These are phyloP conservation scores for Candida dajiaensis DNA, from an alignment of 805 yeast species.

Conservation along the genomic window DNA sequence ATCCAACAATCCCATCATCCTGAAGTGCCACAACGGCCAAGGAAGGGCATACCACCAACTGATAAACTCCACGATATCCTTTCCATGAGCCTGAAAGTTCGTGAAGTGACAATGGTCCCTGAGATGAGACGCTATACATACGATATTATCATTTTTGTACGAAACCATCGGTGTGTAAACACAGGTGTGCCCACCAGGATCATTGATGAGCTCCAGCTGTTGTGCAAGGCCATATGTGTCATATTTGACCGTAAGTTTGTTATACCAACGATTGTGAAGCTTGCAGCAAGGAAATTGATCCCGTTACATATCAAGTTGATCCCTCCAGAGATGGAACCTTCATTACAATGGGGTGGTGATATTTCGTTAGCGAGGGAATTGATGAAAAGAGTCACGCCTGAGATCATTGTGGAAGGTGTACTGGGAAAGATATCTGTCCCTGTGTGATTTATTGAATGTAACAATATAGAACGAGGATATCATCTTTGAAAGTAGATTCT, in stretches of 20 bases:
- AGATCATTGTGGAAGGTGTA: conserved; percentile 46
- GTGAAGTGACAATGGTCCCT: conserved; percentile 29
- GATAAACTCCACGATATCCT: background rate
- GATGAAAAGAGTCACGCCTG: conserved; percentile 39
- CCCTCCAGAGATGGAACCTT: conserved; percentile 41
- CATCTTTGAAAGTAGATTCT: too few species aligned
- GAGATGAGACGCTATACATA: conserved; percentile 50
- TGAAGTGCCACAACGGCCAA: background rate
- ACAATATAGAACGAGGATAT: too few species aligned
- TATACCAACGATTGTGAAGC: conserved; percentile 47
- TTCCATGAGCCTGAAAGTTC: background rate
- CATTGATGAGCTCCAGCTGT: conserved; percentile 34
- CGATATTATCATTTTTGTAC: conserved; percentile 45
- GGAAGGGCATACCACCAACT: background rate
- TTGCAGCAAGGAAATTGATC: conserved; percentile 41
- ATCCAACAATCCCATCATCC: background rate
- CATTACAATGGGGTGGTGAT: conserved; percentile 54
- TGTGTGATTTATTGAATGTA: conserved; percentile 19
- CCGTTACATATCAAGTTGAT: conserved; percentile 41
- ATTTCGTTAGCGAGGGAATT: conserved; percentile 33
- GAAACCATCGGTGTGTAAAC: conserved; percentile 49
- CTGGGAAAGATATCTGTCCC: conserved; percentile 48
- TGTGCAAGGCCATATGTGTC: conserved; percentile 36
- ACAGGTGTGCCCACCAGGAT: conserved; percentile 48
- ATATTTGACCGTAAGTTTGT: conserved; percentile 36